A percentile compares a stretch with the other conserved stretches of the same genome.
Evolutionary conservation across 2,329 filamentous ascomycete genomes (phyloP).

Genomic region (Trichoderma endophyticum): DNA sequence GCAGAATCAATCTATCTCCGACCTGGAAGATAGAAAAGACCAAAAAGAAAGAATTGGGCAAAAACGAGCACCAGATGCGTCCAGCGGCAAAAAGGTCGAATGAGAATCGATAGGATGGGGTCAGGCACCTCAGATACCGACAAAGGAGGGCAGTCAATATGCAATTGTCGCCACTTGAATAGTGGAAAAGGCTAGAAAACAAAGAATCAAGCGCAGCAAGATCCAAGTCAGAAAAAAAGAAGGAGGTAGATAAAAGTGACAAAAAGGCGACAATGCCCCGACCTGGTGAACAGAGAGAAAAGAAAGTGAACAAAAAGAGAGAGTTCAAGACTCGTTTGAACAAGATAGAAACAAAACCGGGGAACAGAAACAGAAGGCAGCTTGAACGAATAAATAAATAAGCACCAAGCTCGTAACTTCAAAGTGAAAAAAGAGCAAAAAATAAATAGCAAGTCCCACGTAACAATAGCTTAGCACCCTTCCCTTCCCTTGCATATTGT

Average conservation of each 20-base stretch:
- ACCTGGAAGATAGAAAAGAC: neutral
- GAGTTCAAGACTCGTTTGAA: neutral
- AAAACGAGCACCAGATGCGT: neutral
- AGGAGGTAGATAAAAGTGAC: neutral
- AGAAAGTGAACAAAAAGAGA: neutral
- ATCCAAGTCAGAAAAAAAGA: neutral
- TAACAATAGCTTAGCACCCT: neutral
- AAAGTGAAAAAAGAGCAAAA: neutral
- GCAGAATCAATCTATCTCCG: neutral
- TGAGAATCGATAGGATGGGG: neutral
- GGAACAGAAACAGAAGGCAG: neutral
- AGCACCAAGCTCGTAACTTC: neutral
- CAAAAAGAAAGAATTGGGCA: neutral
- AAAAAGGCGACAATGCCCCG: neutral
- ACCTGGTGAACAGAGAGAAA: neutral
- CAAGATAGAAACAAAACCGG: neutral
- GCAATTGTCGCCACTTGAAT: neutral
- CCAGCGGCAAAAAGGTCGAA: neutral
- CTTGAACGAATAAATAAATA: conserved; percentile 2
- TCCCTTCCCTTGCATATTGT: conserved; percentile 1
- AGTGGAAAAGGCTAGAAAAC: neutral
- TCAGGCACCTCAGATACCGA: neutral
- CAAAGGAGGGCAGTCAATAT: conserved; percentile 4
- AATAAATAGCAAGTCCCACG: conserved; percentile 9
- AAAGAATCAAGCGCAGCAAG: neutral